Base-by-base conservation (phyloP, 129 eudicot genomes). In the Flaveria bidentis region DNA sequence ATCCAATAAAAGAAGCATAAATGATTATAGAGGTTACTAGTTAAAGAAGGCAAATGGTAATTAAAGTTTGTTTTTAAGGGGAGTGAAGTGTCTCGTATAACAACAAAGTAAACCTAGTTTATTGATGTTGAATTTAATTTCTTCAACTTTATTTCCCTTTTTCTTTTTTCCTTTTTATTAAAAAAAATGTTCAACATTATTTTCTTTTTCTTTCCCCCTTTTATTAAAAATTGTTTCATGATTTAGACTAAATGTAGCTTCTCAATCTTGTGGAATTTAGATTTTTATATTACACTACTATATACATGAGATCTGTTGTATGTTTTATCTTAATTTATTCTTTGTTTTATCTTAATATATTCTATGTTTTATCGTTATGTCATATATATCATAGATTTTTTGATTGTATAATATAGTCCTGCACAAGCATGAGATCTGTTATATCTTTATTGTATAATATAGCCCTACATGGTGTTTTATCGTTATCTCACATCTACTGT, bases 51-150 rank as follows among this genome's bases (percentile, higher is more conserved):
- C 13, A 53, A 71, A 36, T 20, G 20, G 55, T 41, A 2, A 61
- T 16, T 23, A 61, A 22, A 45, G 26, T 58, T 28, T 39, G 39
- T 36, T 36, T 74, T 23, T 6, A 62, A 4, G 61, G 78, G 70
- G 78, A 15, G 61, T 56, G 56, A 74, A 60, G 46, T 45, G 71
- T 74, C 69, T 57, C 46, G 62, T 74, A 5, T 12, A 15, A 50
- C 1, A 8, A 70, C 62, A 23, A 46, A 44, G 56, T 47, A 70
- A 20, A 36, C 22, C 61, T 50, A 50, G 56, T 50, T 25, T 69
- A 20, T 69, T 69, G 11, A 15, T 47, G 3, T 22, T 25, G 30
- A 45, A 20, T 8, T 23, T 45, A 14, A 50, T 50, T 61, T 61
- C 67, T 61, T 23, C 42, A 25, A 13, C 16, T 25, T 10, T 25